Conservation (phyloP, 1,284 basidiomycete species). For the Peniophora sp. region DNA sequence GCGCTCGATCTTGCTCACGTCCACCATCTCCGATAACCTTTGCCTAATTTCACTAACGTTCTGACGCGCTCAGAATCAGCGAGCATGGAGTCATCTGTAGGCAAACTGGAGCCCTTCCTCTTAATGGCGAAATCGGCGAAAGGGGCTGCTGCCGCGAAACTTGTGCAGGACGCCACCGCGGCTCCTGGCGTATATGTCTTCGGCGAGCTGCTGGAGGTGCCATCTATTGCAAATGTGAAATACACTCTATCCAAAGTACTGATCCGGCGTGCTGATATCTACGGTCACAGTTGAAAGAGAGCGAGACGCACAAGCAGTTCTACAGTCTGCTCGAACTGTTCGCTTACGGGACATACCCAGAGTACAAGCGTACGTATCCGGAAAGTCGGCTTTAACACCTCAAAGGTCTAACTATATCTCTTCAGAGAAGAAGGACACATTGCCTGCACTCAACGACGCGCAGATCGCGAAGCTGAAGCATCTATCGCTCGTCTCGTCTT, state of each 20-base stretch:
- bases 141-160: constrained; percentile 86
- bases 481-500: constrained; percentile 81
- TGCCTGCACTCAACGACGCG: constrained; percentile 62
- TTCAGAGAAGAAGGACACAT: constrained; percentile 54
- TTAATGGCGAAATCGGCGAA: constrained; percentile 86
- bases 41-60: too few species aligned
- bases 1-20: too few species aligned
- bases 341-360: constrained; percentile 78
- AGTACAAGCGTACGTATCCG: constrained; percentile 49
- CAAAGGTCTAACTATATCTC: neutral
- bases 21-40: too few species aligned
- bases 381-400: constrained; percentile 14
- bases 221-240: constrained; percentile 70
- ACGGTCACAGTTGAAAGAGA: constrained; percentile 49
- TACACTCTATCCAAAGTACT: neutral
- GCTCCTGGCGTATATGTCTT: constrained; percentile 90
- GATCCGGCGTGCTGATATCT: too few species aligned
- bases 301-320: constrained; percentile 53
- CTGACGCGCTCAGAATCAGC: too few species aligned
- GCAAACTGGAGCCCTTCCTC: constrained; percentile 77
- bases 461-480: constrained; percentile 88
- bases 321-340: constrained; percentile 75
- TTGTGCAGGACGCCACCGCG: constrained; percentile 79
- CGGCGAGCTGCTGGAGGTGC: constrained; percentile 75
- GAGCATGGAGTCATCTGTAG: constrained; percentile 14